A percentile compares a stretch with the other conserved stretches of the same genome.
Evolutionary conservation across 31 red algal species (phyloP).

Genomic region (Odonthalia washingtoniensis): DNA sequence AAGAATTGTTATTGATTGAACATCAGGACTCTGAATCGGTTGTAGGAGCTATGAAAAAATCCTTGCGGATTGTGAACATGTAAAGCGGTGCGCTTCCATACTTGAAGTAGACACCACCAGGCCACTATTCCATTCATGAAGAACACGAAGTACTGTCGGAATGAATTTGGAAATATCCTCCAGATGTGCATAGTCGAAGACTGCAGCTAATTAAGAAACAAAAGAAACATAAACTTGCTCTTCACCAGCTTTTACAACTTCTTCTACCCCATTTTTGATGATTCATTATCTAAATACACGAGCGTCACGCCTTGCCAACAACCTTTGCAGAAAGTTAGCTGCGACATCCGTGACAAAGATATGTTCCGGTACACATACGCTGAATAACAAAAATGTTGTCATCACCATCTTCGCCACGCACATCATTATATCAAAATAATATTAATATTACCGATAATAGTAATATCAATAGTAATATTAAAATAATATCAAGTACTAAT

Average conservation of each 20-base stretch:
- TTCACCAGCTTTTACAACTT: not conserved
- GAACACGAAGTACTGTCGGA: slow-evolving; percentile 3
- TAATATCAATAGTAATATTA: no score
- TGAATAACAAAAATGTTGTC: no score
- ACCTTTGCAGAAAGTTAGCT: slow-evolving; percentile 39
- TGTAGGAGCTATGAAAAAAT: slow-evolving; percentile 63
- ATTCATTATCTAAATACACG: slow-evolving; percentile 1
- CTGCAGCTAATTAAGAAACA: slow-evolving; percentile 37
- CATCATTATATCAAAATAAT: no score
- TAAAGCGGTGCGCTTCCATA: slow-evolving; percentile 39
- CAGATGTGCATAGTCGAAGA: slow-evolving; percentile 59
- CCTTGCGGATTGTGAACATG: slow-evolving; percentile 47
- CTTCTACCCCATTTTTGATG: slow-evolving; percentile 14
- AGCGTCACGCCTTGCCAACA: slow-evolving; percentile 52
- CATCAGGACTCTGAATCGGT: slow-evolving; percentile 62
- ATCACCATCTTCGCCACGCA: no score
- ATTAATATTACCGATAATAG: no score
- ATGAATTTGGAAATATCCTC: slow-evolving; percentile 37
- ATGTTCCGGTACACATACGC: no score
- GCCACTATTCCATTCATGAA: not conserved
- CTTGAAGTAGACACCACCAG: slow-evolving; percentile 17
- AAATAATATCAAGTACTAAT: no score
- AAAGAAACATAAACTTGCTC: slow-evolving; percentile 1
- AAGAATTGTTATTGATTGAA: slow-evolving; percentile 51
- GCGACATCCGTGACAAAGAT: slow-evolving; percentile 35